phyloP scores from a whole-genome alignment of 2,329 filamentous ascomycete species.

The Fonsecaea erecta region DNA sequence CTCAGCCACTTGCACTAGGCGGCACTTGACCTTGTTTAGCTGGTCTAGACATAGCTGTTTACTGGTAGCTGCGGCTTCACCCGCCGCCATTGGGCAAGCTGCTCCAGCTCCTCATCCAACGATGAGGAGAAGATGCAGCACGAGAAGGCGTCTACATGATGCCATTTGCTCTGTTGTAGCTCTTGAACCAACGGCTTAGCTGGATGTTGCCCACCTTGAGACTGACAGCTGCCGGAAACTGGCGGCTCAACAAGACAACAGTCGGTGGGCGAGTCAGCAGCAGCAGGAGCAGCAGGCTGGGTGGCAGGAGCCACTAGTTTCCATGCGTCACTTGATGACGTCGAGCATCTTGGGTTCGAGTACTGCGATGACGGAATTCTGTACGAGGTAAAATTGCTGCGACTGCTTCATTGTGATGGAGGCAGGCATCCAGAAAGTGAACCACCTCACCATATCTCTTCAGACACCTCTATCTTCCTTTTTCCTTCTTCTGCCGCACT shows the following conservation, averaged over 20 bases:
- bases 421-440: background rate
- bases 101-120: conserved; percentile 15
- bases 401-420: background rate
- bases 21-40: background rate
- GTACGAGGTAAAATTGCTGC: background rate
- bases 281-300: no score
- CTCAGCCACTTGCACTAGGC: background rate
- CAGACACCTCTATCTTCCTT: background rate
- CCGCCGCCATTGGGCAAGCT: conserved; percentile 10
- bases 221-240: background rate
- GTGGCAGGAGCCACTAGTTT: conserved; percentile 21
- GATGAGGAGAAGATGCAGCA: conserved; percentile 14
- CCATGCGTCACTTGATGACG: conserved; percentile 28
- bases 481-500: background rate
- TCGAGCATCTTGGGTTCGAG: conserved; percentile 1
- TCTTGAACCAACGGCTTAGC: background rate
- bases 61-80: conserved; percentile 11
- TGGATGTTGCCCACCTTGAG: background rate
- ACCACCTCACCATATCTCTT: background rate
- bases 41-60: background rate
- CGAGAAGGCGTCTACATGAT: conserved; percentile 1
- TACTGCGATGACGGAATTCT: background rate
- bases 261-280: conserved; percentile 4
- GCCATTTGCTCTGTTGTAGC: conserved; percentile 1
- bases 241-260: background rate